Evolutionary conservation across 108 stramenopile genomes (phyloP), one percentile per base, ranked within the genome.

Genomic region (Phaeodactylum tricornutum): DNA sequence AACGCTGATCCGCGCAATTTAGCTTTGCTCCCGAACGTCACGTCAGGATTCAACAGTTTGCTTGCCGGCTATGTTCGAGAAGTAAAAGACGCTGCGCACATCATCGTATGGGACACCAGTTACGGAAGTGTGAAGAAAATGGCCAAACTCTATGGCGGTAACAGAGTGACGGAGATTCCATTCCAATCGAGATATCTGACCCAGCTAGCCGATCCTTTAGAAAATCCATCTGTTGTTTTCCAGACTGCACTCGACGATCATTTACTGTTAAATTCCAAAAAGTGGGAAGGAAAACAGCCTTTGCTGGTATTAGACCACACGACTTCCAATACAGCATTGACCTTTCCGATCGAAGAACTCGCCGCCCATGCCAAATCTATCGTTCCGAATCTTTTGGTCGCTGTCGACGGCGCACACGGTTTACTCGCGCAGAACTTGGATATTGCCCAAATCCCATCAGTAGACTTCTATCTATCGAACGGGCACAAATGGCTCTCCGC

Each of bases 111-210:
- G 63, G 82, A 84, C 47, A 76, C 76, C 41, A 55, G 65, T 0
- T 84, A 84, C 47, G 82, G 82, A 20, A 77, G 72, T 54, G 55
- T 77, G 29, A 84, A 84, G 53, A 84, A 84, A 49, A 79, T 84
- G 60, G 67, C 75, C 28, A 34, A 72, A 25, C 49, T 59, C 6
- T 68, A 74, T 50, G 67, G 69, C 41, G 49, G 39, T 29, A 21
- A 45, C 16, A 53, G 47, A 29, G 61, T 77, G 5, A 67, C 75
- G 9, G 74, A 69, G 34, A 73, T 79, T 54, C 68, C 77, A n/a
- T 75, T 83, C 39, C 67, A 73, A 43, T 42, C 55, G 19, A 42
- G 55, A 15, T 69, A 55, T 30, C 20, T 69, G 29, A 3, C 12
- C 28, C 46, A 23, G 22, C n/a, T 58, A 20, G 59, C 62, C 39